Percentiles rank a stretch among this genome's conserved stretches.
phyloP scores from a whole-genome alignment of 2,329 filamentous ascomycete genomes.

The Chaetomium sp. region DNA sequence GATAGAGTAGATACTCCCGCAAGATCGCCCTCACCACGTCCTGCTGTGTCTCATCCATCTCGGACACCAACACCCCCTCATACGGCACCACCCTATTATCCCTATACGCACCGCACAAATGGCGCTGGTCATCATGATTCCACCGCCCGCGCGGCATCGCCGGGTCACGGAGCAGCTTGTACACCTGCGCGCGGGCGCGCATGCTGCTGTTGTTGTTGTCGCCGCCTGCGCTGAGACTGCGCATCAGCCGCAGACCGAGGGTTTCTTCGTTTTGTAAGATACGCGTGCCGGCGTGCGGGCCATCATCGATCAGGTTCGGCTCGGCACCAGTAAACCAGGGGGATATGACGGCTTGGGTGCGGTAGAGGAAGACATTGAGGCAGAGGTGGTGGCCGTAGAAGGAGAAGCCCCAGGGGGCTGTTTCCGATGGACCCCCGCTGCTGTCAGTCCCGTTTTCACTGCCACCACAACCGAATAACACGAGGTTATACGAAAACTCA shows the following conservation, averaged over 20 bases:
- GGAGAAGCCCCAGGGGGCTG: constrained; percentile 61
- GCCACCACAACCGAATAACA: constrained; percentile 50
- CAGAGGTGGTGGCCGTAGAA: constrained; percentile 78
- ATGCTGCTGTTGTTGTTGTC: constrained; percentile 15
- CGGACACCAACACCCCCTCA: constrained; percentile 55
- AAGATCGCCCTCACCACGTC: constrained; percentile 52
- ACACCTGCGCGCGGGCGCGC: constrained; percentile 49
- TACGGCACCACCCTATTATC: constrained; percentile 73
- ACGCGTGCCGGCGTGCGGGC: constrained; percentile 54
- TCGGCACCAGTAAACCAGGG: constrained; percentile 78
- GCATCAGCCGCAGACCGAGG: constrained; percentile 64
- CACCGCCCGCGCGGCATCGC: constrained; percentile 62
- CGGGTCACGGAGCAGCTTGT: constrained; percentile 54
- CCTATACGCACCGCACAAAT: constrained; percentile 69
- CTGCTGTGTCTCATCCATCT: constrained; percentile 44
- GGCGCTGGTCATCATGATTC: constrained; percentile 76
- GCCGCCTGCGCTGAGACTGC: constrained; percentile 41
- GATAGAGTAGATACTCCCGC: constrained; percentile 60
- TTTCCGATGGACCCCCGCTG: constrained; percentile 39
- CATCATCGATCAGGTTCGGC: constrained; percentile 65
- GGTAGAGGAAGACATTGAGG: constrained; percentile 62
- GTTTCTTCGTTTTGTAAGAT: constrained; percentile 61
- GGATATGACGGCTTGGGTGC: constrained; percentile 58
- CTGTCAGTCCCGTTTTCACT: too few species aligned
- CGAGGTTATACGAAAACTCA: constrained; percentile 70